Conservation (phyloP, 345 rosid genomes). For the Xanthoceras sorbifolium region DNA sequence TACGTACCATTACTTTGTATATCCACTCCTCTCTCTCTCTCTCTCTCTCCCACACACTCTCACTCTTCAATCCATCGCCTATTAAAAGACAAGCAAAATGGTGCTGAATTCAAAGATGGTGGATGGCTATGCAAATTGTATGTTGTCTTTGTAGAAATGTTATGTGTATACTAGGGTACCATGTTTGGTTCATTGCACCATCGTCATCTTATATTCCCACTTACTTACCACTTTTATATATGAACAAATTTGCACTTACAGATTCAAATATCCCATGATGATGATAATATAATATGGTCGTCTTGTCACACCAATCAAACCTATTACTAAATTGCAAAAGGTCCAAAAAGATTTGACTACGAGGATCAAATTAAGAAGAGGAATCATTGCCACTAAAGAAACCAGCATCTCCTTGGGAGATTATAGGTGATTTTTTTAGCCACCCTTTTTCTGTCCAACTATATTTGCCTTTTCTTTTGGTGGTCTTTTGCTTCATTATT, state of each 20-base stretch:
- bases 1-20: background rate
- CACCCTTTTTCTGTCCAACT: conserved; percentile 20
- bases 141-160: conserved; percentile 11
- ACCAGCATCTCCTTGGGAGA: conserved; percentile 14
- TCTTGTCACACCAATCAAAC: conserved; percentile 14
- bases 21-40: background rate
- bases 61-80: too few relatives aligned
- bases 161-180: background rate
- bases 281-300: background rate
- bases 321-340: background rate
- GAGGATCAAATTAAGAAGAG: background rate
- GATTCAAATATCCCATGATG: conserved; percentile 9
- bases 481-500: conserved; percentile 3
- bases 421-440: conserved; percentile 6
- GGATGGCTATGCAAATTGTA: conserved; percentile 12
- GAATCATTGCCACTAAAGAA: conserved; percentile 34
- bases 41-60: too few relatives aligned
- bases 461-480: background rate
- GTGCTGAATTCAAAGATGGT: background rate
- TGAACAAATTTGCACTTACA: conserved; percentile 11
- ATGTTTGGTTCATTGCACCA: conserved; percentile 23
- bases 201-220: background rate
- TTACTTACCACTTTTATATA: background rate
- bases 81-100: background rate
- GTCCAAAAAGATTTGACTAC: background rate